Conservation (phyloP, 179 eudicot species). For the Sideroxylon spinosum region DNA sequence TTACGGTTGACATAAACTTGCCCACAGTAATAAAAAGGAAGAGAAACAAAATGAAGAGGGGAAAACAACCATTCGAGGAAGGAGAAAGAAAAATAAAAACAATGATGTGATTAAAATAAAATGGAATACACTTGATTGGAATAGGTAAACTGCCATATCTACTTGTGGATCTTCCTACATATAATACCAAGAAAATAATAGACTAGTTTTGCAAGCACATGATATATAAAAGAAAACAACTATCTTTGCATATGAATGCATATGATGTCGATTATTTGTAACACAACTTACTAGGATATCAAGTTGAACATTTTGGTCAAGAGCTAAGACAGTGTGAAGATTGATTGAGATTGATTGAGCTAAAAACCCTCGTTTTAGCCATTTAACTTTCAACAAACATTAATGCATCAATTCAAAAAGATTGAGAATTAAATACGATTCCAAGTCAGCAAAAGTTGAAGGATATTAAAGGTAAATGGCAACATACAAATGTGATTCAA, state of each 20-base stretch:
- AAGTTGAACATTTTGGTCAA: conserved; percentile 88
- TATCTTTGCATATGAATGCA: not conserved
- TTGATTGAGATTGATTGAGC: too few species aligned
- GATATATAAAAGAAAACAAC: not conserved
- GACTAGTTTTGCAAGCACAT: not conserved
- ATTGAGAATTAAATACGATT: too few species aligned
- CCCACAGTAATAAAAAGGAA: too few species aligned
- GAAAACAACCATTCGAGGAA: not conserved
- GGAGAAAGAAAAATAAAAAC: not conserved
- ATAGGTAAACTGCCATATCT: not conserved
- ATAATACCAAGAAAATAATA: not conserved
- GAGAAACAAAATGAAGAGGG: not conserved
- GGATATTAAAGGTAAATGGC: too few species aligned
- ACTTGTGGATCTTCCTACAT: not conserved
- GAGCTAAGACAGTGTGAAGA: conserved; percentile 50
- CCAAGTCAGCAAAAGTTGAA: too few species aligned
- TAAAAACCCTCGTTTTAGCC: too few species aligned
- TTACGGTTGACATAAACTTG: not conserved
- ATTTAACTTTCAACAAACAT: too few species aligned
- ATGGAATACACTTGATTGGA: not conserved
- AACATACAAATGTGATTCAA: too few species aligned
- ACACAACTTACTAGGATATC: conserved; percentile 64
- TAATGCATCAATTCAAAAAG: too few species aligned
- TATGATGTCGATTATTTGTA: not conserved
- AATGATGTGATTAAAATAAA: not conserved